Conservation (phyloP, 2,329 filamentous ascomycete genomes). For the Colletotrichum aenigma region DNA sequence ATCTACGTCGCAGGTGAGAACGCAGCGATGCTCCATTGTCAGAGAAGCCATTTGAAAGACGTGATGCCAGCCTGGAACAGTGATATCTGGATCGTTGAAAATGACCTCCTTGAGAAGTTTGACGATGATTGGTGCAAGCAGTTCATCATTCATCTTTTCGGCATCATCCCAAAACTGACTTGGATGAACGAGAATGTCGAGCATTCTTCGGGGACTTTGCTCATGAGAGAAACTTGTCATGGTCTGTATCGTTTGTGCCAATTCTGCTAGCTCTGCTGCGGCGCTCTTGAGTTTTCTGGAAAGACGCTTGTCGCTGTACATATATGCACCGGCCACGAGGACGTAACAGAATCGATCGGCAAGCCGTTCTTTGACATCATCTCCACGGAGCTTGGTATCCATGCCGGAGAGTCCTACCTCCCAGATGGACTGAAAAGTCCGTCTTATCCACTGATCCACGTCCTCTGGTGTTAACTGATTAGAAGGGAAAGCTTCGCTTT, state of each 20-base stretch:
- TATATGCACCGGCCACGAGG: neutral
- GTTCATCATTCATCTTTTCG: neutral
- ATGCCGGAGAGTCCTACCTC: neutral
- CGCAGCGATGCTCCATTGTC: neutral
- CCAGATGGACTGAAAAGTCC: neutral
- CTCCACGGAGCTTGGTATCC: accelerated
- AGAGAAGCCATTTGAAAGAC: neutral
- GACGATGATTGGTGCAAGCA: neutral
- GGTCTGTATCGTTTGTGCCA: neutral
- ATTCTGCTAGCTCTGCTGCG: neutral
- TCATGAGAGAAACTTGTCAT: accelerated
- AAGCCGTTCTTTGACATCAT: neutral
- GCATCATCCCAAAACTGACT: neutral
- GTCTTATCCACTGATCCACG: neutral
- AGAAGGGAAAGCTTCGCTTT: neutral
- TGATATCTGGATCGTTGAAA: neutral
- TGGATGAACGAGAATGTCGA: neutral
- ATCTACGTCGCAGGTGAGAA: neutral
- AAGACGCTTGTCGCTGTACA: neutral
- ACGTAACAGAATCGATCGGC: neutral
- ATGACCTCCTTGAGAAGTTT: neutral
- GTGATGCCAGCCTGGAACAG: neutral
- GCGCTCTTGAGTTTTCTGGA: neutral
- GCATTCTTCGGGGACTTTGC: neutral
- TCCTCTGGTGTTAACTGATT: neutral